These are phyloP conservation scores for Sphaceloma murrayae DNA, from an alignment of 2,329 filamentous ascomycete species.

Conservation along the genomic window DNA sequence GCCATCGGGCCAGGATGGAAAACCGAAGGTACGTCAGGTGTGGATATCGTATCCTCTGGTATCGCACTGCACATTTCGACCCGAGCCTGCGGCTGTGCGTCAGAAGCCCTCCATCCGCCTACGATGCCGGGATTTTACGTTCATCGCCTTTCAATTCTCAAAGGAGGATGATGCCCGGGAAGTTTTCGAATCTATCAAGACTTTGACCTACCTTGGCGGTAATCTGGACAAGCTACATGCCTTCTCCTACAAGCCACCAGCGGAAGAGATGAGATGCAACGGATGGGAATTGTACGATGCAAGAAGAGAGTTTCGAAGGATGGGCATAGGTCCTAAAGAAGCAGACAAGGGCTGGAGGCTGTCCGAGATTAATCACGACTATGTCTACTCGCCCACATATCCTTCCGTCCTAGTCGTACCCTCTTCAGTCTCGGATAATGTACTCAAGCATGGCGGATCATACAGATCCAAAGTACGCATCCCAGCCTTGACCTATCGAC, in stretches of 20 bases:
- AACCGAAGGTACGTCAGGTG: constrained; percentile 53
- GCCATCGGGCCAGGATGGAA: constrained; percentile 27
- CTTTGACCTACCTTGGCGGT: constrained; percentile 70
- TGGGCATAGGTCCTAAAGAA: constrained; percentile 78
- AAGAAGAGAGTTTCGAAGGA: constrained; percentile 71
- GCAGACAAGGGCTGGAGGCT: constrained; percentile 77
- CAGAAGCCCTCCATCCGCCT: constrained; percentile 75
- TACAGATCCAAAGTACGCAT: constrained; percentile 86
- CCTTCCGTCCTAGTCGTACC: constrained; percentile 78
- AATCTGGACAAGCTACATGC: constrained; percentile 84
- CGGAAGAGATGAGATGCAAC: constrained; percentile 56
- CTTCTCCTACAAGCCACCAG: constrained; percentile 69
- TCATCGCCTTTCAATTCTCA: constrained; percentile 79
- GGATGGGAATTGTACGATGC: constrained; percentile 83
- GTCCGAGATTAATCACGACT: constrained; percentile 81
- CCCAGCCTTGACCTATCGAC: constrained; percentile 85
- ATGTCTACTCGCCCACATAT: constrained; percentile 87
- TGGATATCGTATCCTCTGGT: constrained; percentile 97
- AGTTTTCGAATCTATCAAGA: constrained; percentile 76
- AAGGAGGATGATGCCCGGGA: constrained; percentile 67
- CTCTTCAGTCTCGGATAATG: constrained; percentile 86
- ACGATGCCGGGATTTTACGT: constrained; percentile 86
- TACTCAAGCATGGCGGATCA: constrained; percentile 80
- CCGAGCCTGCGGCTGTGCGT: constrained; percentile 58
- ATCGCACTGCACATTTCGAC: constrained; percentile 65